phyloP scores from a whole-genome alignment of 768 basidiomycete species.

The Suillus americanus region DNA sequence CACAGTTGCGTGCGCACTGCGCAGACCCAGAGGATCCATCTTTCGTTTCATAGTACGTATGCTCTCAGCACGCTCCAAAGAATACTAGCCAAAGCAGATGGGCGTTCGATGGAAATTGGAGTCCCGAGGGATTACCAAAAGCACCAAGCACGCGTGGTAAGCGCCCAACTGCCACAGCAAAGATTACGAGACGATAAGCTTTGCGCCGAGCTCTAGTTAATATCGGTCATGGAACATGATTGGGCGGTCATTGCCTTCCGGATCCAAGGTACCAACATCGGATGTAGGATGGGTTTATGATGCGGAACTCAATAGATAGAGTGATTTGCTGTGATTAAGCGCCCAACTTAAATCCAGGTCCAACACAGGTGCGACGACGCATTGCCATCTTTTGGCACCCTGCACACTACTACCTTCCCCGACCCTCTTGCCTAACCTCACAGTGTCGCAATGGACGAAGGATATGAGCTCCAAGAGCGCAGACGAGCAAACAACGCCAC shows the following conservation, averaged over 20 bases:
- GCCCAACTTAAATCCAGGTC: neutral
- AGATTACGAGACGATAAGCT: neutral
- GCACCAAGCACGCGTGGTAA: too few relatives aligned
- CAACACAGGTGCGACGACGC: neutral
- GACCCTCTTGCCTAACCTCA: neutral
- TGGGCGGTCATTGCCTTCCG: neutral
- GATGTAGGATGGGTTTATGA: neutral
- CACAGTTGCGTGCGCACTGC: neutral
- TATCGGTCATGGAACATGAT: neutral
- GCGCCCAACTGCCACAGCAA: too few relatives aligned
- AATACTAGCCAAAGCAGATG: neutral
- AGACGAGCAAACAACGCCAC: neutral
- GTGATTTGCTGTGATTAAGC: neutral
- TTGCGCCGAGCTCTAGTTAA: neutral
- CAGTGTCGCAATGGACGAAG: neutral
- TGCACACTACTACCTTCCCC: neutral
- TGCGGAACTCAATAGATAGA: neutral
- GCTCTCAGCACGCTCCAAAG: neutral
- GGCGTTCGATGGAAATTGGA: neutral
- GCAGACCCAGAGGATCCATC: too few relatives aligned
- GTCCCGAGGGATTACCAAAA: neutral
- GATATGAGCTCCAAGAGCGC: neutral
- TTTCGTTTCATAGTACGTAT: too few relatives aligned
- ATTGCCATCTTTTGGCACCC: neutral
- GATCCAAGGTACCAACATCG: neutral